These are phyloP conservation scores for Diplogelasinospora grovesii DNA, from an alignment of 495 filamentous ascomycete genomes.

Conservation along the genomic window DNA sequence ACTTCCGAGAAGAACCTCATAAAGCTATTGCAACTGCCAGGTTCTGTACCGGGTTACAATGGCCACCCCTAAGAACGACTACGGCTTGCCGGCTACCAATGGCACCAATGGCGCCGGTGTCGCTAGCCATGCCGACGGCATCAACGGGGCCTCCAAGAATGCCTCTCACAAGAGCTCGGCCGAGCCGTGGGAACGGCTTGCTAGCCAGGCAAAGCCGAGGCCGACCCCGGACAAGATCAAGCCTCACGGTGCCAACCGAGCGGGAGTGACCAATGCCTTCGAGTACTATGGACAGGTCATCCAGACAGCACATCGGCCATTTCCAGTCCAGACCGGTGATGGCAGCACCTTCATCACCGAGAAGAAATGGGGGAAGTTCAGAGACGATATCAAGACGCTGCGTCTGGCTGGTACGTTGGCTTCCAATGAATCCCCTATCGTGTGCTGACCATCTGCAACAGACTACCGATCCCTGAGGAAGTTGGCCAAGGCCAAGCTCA, in stretches of 20 bases:
- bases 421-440: background rate
- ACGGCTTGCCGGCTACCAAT: slow-evolving; percentile 10
- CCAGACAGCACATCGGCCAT: slow-evolving; percentile 55
- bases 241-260: slow-evolving; percentile 24
- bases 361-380: slow-evolving; percentile 44
- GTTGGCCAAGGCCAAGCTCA: slow-evolving; percentile 31
- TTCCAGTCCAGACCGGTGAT: slow-evolving; percentile 60
- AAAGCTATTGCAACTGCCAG: background rate
- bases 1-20: no score
- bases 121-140: background rate
- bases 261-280: slow-evolving; percentile 46
- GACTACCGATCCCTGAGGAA: slow-evolving; percentile 35
- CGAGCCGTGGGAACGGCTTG: slow-evolving; percentile 13
- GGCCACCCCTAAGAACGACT: slow-evolving; percentile 12
- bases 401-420: slow-evolving; percentile 26
- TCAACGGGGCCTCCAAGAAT: slow-evolving; percentile 6
- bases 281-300: slow-evolving; percentile 58
- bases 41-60: slow-evolving; percentile 1
- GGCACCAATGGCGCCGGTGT: slow-evolving; percentile 3
- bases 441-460: slow-evolving; percentile 9
- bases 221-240: slow-evolving; percentile 12
- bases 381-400: slow-evolving; percentile 57
- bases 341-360: slow-evolving; percentile 42
- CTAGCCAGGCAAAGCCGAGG: slow-evolving; percentile 19
- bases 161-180: slow-evolving; percentile 1